Percentiles rank a stretch among this genome's conserved stretches.
Evolutionary conservation across 257 asterid genomes (phyloP).

Genomic region (Voacanga thouarsii): DNA sequence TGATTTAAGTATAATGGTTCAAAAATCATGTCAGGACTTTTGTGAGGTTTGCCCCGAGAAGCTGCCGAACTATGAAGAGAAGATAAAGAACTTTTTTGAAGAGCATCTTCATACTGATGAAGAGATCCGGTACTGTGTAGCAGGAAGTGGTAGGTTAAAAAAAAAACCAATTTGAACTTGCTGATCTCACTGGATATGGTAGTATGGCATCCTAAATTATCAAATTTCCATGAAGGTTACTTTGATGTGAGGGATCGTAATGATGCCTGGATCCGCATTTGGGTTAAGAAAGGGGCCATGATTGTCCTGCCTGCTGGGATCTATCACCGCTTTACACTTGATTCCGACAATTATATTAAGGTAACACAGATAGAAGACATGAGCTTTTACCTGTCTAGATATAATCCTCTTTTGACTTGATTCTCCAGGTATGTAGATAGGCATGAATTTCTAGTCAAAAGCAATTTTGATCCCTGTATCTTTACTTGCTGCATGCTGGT

Average conservation of each 20-base stretch:
- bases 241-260: conserved; percentile 81
- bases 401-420: neutral
- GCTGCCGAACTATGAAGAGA: conserved; percentile 80
- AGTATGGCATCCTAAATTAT: neutral
- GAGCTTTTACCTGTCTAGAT: neutral
- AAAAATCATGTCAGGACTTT: conserved; percentile 52
- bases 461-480: neutral
- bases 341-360: conserved; percentile 71
- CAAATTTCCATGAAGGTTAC: conserved; percentile 48
- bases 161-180: neutral
- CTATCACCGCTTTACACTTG: conserved; percentile 90
- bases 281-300: conserved; percentile 91
- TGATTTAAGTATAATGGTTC: neutral
- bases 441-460: neutral
- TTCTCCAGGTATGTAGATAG: neutral
- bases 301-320: conserved; percentile 93
- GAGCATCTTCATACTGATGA: conserved; percentile 97
- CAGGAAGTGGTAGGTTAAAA: conserved; percentile 70
- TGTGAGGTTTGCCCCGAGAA: conserved; percentile 89
- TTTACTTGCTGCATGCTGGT: neutral
- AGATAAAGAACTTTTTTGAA: conserved; percentile 73
- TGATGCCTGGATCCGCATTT: conserved; percentile 82
- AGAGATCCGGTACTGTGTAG: conserved; percentile 92
- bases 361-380: conserved; percentile 21
- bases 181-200: neutral